A percentile compares a stretch with the other conserved stretches of the same genome.
Conservation (phyloP, 1,139 yeast species). For the Keqinozyma sinolaborantium region DNA sequence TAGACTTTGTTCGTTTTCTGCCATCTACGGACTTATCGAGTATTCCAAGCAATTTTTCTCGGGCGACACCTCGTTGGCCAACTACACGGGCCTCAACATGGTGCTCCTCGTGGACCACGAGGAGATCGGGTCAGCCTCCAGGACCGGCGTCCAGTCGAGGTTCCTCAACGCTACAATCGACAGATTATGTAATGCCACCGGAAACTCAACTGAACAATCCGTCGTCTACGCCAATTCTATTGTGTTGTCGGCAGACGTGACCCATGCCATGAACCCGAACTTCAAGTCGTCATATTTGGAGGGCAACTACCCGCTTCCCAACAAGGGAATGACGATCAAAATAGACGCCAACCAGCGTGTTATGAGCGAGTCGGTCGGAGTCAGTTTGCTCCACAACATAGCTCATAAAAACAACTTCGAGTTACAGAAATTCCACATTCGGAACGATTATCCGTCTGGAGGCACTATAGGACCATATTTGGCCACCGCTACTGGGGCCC, state of each 20-base stretch:
- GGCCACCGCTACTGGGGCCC: slow-evolving; percentile 65
- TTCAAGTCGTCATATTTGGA: slow-evolving; percentile 62
- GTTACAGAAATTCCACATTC: slow-evolving; percentile 66
- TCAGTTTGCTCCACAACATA: slow-evolving; percentile 62
- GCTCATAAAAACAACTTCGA: slow-evolving; percentile 57
- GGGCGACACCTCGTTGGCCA: slow-evolving; percentile 18
- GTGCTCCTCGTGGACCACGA: slow-evolving; percentile 44
- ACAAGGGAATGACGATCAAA: slow-evolving; percentile 68
- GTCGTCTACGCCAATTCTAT: slow-evolving; percentile 42
- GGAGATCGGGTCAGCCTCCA: slow-evolving; percentile 41
- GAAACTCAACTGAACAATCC: slow-evolving; percentile 31
- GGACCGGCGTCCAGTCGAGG: slow-evolving; percentile 42
- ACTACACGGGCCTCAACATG: slow-evolving; percentile 36
- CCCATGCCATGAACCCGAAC: slow-evolving; percentile 62
- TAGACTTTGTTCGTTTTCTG: slow-evolving; percentile 41
- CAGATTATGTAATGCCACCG: slow-evolving; percentile 10
- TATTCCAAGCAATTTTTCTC: slow-evolving; percentile 14
- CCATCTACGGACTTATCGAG: slow-evolving; percentile 32
- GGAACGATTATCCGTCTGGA: slow-evolving; percentile 72
- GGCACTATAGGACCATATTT: slow-evolving; percentile 79
- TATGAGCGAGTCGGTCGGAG: slow-evolving; percentile 75
- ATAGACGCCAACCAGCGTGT: slow-evolving; percentile 77
- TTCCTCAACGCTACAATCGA: slow-evolving; percentile 29
- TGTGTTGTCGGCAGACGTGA: slow-evolving; percentile 62
- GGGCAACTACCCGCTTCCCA: slow-evolving; percentile 73